phyloP scores from a whole-genome alignment of 139 green algal species.

The Monoraphidium neglectum region DNA sequence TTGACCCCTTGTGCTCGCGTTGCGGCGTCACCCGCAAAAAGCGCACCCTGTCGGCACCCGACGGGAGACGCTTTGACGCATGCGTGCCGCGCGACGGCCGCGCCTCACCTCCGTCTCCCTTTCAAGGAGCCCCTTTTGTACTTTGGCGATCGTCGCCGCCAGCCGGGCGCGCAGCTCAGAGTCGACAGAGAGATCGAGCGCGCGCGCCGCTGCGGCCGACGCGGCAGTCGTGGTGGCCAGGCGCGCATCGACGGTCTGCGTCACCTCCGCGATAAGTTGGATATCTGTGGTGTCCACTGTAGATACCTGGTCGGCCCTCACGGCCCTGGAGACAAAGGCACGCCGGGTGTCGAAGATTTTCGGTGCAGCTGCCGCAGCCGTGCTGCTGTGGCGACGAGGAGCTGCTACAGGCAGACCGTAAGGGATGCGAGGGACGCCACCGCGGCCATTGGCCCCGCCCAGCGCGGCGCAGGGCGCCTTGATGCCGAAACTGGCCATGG shows the following conservation, averaged over 20 bases:
- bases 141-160: slow-evolving; percentile 51
- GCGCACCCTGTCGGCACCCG: background rate
- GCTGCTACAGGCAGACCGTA: too few species aligned
- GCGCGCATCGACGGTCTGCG: slow-evolving; percentile 42
- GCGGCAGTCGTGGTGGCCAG: slow-evolving; percentile 3
- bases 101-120: slow-evolving; percentile 78
- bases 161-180: slow-evolving; percentile 57
- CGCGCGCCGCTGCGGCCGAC: slow-evolving; percentile 10
- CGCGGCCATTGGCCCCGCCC: too few species aligned
- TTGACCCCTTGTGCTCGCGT: background rate
- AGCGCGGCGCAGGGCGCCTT: too few species aligned
- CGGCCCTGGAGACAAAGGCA: slow-evolving; percentile 24
- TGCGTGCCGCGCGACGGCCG: too few species aligned
- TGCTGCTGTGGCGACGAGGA: too few species aligned
- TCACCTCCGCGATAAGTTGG: slow-evolving; percentile 65
- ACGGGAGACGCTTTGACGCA: too few species aligned
- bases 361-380: background rate
- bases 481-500: too few species aligned
- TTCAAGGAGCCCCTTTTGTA: slow-evolving; percentile 82
- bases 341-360: background rate
- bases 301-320: slow-evolving; percentile 45
- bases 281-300: slow-evolving; percentile 45
- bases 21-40: background rate
- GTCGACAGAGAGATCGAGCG: background rate
- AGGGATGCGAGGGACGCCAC: too few species aligned